Conservation (phyloP, 83 land plant genomes). For the Thuja plicata region DNA sequence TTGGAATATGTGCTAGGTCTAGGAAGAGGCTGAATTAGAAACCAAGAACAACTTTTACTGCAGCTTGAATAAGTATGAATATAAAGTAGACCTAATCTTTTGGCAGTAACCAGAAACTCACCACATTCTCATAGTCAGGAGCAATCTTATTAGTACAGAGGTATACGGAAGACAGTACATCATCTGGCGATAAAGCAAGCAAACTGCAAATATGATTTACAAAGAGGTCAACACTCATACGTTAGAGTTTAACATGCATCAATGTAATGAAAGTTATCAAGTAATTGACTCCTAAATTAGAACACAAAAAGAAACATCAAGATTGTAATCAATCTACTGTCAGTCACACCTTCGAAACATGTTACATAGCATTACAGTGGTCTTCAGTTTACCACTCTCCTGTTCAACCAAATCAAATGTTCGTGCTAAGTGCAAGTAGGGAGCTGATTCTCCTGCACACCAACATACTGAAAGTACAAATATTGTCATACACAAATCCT, state of each 20-base stretch:
- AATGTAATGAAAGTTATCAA: not conserved
- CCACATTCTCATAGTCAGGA: slow-evolving; percentile 86
- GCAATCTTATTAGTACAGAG: slow-evolving; percentile 90
- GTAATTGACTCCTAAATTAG: not conserved
- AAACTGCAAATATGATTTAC: slow-evolving; percentile 53
- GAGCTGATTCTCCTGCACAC: slow-evolving; percentile 81
- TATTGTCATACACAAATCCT: not conserved
- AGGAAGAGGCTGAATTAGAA: not conserved
- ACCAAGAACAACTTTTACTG: not conserved
- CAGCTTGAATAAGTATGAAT: not conserved
- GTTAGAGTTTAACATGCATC: not conserved
- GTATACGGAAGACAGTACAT: slow-evolving; percentile 89
- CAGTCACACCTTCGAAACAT: slow-evolving; percentile 92
- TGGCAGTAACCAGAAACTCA: slow-evolving; percentile 23
- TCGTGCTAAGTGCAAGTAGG: slow-evolving; percentile 86
- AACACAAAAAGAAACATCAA: not conserved
- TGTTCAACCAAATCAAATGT: slow-evolving; percentile 90
- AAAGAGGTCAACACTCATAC: not conserved
- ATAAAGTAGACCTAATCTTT: not conserved
- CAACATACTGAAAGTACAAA: slow-evolving; percentile 77
- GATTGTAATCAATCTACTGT: not conserved
- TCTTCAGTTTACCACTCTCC: slow-evolving; percentile 91
- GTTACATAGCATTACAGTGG: slow-evolving; percentile 84
- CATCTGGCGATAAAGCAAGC: slow-evolving; percentile 86
- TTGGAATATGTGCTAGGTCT: not conserved